Evolutionary conservation across 257 asterid species (phyloP), one percentile per base, ranked within the genome.

Genomic region (Plantago elongata): DNA sequence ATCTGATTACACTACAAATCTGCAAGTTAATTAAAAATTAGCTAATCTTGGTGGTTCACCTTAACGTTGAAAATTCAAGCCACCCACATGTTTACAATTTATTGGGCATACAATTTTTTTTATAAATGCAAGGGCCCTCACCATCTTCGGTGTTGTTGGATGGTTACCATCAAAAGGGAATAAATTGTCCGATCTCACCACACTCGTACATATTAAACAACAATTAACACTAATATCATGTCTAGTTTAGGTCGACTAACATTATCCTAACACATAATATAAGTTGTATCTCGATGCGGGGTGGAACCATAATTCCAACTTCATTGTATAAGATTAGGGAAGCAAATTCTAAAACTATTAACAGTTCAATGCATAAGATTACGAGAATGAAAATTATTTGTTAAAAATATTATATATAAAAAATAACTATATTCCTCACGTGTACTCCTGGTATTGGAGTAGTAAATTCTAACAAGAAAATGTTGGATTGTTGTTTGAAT

Each of bases 131-230:
- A 40, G 63, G 63, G 29, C 63, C 51, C 63, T 54, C 59, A 54
- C 68, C 68, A 51, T 63, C 51, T 22, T 63, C n/a, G 51, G 60
- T 63, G 40, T 63, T 16, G 60, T 50, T 63, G 68, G 57, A 51
- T 59, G 68, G 68, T 14, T 63, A 29, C 16, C 50, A 51, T 63
- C 11, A 63, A 63, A 63, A 51, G 42, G 9, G 58, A 51, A 50
- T 63, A 49, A 16, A 50, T 50, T 42, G 16, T 34, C 34, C 37
- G 47, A 14, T 15, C 40, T 27, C 27, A 30, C 30, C 15, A 51
- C 55, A 9, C 0, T 9, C 29, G 11, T 3, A 22, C 46, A 13
- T 49, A 47, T 14, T 51, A 15, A 27, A 49, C 22, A 50, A 37
- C n/a, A 11, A 22, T 13, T 44, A 14, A 27, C 3, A 37, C 22